phyloP scores from a whole-genome alignment of 192 early-diverging fungal species.

The Coemansia sp. region DNA sequence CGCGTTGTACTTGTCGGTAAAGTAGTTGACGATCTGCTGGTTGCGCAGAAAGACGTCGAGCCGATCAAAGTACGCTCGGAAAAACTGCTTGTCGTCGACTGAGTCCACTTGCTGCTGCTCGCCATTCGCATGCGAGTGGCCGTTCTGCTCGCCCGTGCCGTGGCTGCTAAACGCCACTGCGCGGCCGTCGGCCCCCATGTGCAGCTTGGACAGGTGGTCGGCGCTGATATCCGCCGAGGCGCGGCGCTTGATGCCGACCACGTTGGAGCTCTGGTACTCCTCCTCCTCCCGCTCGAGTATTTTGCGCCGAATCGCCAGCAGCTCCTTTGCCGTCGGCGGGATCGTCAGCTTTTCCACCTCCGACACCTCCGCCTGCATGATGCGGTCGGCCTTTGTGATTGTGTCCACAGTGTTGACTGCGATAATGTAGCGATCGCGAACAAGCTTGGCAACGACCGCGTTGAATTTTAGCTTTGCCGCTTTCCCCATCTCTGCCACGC shows the following conservation, averaged over 20 bases:
- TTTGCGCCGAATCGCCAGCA: constrained; percentile 52
- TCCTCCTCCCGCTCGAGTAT: constrained; percentile 52
- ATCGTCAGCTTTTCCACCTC: constrained; percentile 58
- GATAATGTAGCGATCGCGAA: constrained; percentile 60
- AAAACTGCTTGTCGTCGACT: constrained; percentile 60
- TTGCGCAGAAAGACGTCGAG: constrained; percentile 68
- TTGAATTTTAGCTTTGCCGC: constrained; percentile 25
- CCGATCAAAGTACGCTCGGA: constrained; percentile 64
- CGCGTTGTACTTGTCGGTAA: constrained; percentile 60
- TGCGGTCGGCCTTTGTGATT: constrained; percentile 58
- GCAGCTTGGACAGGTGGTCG: constrained; percentile 12
- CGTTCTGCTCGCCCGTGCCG: neutral
- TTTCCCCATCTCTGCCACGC: constrained; percentile 13
- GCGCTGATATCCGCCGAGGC: constrained; percentile 11
- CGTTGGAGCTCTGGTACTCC: constrained; percentile 45
- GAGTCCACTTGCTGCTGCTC: constrained; percentile 10
- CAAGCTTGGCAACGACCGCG: constrained; percentile 48
- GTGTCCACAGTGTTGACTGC: constrained; percentile 61
- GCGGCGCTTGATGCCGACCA: constrained; percentile 56
- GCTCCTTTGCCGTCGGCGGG: constrained; percentile 63
- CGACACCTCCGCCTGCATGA: constrained; percentile 60
- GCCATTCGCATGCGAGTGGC: neutral
- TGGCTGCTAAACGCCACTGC: neutral
- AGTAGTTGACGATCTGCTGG: constrained; percentile 61
- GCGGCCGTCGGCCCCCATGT: constrained; percentile 12